Conservation (phyloP, 2,329 filamentous ascomycete species). For the Drechslerella dactyloides region DNA sequence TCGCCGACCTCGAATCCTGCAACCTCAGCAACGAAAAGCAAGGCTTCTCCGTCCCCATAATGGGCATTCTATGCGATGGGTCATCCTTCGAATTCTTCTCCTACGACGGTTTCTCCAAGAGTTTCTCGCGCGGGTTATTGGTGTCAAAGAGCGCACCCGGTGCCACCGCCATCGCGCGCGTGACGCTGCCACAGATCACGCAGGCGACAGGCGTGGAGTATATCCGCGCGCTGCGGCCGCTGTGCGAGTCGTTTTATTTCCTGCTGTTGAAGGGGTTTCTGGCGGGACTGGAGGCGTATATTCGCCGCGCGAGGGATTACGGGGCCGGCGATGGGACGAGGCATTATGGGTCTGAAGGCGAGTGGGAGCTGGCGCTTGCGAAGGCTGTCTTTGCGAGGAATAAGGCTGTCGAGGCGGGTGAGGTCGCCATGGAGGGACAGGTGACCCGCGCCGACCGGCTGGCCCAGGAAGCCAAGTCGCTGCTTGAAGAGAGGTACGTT, state of each 20-base stretch:
- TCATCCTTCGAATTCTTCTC: conserved; percentile 48
- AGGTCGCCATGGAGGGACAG: conserved; percentile 30
- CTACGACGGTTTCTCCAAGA: conserved; percentile 43
- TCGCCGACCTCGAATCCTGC: conserved; percentile 43
- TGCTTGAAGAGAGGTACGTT: conserved; percentile 39
- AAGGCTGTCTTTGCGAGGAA: conserved; percentile 46
- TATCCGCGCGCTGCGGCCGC: conserved; percentile 33
- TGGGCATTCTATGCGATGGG: conserved; percentile 42
- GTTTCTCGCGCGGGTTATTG: conserved; percentile 33
- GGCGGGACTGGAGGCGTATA: conserved; percentile 45
- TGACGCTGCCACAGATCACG: conserved; percentile 38
- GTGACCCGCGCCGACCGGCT: conserved; percentile 32
- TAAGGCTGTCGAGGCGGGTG: conserved; percentile 42
- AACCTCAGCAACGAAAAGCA: conserved; percentile 46
- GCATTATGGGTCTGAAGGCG: conserved; percentile 36
- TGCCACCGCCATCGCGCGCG: conserved; percentile 38
- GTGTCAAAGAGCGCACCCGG: conserved; percentile 37
- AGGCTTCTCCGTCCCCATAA: conserved; percentile 38
- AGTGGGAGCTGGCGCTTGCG: conserved; percentile 43
- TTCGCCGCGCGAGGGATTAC: conserved; percentile 43
- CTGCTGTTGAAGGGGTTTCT: conserved; percentile 45
- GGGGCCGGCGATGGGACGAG: conserved; percentile 36
- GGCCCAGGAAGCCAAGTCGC: conserved; percentile 24
- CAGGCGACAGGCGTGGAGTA: conserved; percentile 43
- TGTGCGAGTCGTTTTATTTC: conserved; percentile 47